Evolutionary conservation across 345 rosid genomes (phyloP).

Genomic region (Anastatica hierochuntica): DNA sequence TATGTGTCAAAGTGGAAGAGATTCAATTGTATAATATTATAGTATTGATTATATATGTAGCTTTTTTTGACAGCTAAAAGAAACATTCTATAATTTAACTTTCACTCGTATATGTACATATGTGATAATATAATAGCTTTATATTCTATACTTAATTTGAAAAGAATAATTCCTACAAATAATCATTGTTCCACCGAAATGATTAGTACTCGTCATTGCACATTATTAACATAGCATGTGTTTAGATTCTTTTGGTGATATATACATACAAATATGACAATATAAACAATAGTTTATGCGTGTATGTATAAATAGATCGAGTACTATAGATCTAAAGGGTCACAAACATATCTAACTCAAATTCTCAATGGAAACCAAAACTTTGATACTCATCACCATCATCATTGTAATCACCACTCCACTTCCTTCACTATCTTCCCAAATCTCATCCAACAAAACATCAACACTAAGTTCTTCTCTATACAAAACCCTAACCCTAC

Average conservation of each 20-base stretch:
- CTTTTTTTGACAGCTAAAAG: too few species aligned
- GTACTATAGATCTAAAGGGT: conserved; percentile 12
- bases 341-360: conserved; percentile 15
- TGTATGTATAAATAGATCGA: neutral
- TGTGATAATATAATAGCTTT: neutral
- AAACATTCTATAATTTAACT: too few species aligned
- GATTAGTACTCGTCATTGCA: conserved; percentile 12
- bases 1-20: too few species aligned
- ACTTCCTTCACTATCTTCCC: conserved; percentile 1
- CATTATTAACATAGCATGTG: conserved; percentile 24
- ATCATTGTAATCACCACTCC: neutral
- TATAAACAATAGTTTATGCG: too few species aligned
- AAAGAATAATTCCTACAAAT: conserved; percentile 5
- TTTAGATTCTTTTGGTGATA: conserved; percentile 18
- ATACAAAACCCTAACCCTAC: conserved; percentile 10
- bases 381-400: neutral
- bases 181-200: conserved; percentile 23
- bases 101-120: too few species aligned
- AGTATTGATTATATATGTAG: too few species aligned
- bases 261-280: conserved; percentile 2
- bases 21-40: too few species aligned
- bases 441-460: neutral
- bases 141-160: neutral
- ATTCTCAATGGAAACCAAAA: conserved; percentile 17
- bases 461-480: conserved; percentile 4